Conservation (phyloP, 2,329 filamentous ascomycete genomes). For the Xylariomycetidae sp. region DNA sequence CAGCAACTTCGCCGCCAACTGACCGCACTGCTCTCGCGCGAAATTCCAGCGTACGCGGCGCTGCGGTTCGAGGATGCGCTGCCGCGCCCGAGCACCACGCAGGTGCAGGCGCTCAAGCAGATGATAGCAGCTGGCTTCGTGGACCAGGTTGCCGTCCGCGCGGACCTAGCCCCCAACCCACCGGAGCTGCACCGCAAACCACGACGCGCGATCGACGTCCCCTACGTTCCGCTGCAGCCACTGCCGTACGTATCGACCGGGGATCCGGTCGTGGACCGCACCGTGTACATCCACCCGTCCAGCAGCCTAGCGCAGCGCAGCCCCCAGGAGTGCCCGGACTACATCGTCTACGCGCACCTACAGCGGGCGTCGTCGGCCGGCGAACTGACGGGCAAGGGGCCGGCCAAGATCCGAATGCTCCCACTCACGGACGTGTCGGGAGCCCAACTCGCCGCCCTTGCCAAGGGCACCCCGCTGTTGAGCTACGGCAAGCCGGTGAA, state of each 20-base stretch:
- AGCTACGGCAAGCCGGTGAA: constrained; percentile 88
- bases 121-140: constrained; percentile 90
- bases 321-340: constrained; percentile 72
- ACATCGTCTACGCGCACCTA: constrained; percentile 81
- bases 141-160: constrained; percentile 88
- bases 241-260: constrained; percentile 37
- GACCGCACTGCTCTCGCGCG: constrained; percentile 69
- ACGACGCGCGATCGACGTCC: constrained; percentile 82
- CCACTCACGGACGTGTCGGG: constrained; percentile 74
- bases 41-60: constrained; percentile 61
- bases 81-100: constrained; percentile 55
- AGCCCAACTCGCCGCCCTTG: constrained; percentile 68
- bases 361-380: constrained; percentile 56
- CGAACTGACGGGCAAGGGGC: constrained; percentile 41
- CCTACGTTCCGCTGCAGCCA: constrained; percentile 80
- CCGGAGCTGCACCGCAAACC: constrained; percentile 64
- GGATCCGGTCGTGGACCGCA: constrained; percentile 43
- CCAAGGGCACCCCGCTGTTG: constrained; percentile 78
- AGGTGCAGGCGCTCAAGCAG: constrained; percentile 77
- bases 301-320: constrained; percentile 70
- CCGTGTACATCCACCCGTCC: constrained; percentile 82
- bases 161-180: constrained; percentile 73
- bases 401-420: constrained; percentile 83
- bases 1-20: constrained; percentile 78
- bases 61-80: constrained; percentile 51